phyloP scores from a whole-genome alignment of 2,329 filamentous ascomycete genomes.

The Sarocladium kiliense region DNA sequence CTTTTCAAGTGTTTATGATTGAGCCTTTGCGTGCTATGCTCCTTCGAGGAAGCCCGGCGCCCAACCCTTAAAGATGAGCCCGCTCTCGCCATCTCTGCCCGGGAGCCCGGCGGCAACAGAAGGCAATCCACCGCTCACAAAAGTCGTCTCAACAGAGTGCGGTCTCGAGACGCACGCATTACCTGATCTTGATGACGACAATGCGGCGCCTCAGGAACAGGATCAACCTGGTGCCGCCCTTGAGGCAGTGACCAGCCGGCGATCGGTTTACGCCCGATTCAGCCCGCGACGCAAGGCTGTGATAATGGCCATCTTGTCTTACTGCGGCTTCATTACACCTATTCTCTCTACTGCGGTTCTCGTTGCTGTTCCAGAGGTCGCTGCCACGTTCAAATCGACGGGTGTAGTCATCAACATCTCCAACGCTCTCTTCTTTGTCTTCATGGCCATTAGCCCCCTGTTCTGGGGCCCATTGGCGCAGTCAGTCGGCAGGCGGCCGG shows the following conservation, averaged over 20 bases:
- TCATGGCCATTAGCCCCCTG: conserved; percentile 62
- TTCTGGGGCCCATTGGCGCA: conserved; percentile 64
- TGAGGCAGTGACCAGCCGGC: conserved; percentile 1
- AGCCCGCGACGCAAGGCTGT: conserved; percentile 16
- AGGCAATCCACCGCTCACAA: neutral
- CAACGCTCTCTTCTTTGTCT: conserved; percentile 66
- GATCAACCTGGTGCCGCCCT: neutral
- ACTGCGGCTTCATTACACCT: conserved; percentile 16
- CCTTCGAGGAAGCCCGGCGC: neutral
- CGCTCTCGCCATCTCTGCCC: neutral
- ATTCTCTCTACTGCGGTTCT: conserved; percentile 17
- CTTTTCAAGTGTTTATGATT: neutral
- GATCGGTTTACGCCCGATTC: conserved; percentile 17
- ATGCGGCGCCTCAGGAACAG: neutral
- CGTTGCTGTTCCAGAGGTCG: conserved; percentile 17
- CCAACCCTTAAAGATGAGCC: neutral
- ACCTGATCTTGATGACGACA: neutral
- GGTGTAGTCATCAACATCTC: conserved; percentile 50
- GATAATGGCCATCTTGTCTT: conserved; percentile 18
- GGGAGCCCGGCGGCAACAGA: neutral
- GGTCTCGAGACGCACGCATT: neutral
- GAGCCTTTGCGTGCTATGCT: neutral
- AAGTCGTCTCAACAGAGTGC: neutral
- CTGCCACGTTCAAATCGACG: conserved; percentile 14
- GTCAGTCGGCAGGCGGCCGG: conserved; percentile 45